These are phyloP conservation scores for Suhomyces taliae DNA, from an alignment of 1,139 yeast genomes.

Conservation along the genomic window DNA sequence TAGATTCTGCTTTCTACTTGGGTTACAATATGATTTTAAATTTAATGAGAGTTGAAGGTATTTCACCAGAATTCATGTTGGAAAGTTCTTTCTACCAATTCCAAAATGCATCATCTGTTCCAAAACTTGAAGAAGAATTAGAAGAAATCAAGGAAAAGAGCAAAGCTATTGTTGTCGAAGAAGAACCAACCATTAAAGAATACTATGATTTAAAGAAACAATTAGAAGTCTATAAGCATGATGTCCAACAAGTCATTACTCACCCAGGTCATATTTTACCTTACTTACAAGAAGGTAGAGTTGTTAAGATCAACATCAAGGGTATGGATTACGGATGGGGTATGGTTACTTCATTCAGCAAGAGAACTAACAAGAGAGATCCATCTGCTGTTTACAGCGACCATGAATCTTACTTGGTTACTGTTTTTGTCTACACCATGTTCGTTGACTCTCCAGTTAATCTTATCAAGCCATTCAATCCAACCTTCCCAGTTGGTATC, in stretches of 20 bases:
- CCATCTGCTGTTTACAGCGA: constrained; percentile 58
- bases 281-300: constrained; percentile 86
- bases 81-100: constrained; percentile 93
- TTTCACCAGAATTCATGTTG: constrained; percentile 96
- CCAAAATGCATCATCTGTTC: constrained; percentile 90
- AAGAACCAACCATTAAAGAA: constrained; percentile 71
- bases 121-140: constrained; percentile 69
- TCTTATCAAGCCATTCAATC: constrained; percentile 69
- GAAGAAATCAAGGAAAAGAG: constrained; percentile 49
- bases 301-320: constrained; percentile 64
- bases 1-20: constrained; percentile 94
- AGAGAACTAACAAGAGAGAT: constrained; percentile 63
- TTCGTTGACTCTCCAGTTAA: constrained; percentile 75
- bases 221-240: constrained; percentile 67
- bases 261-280: constrained; percentile 88
- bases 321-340: constrained; percentile 90
- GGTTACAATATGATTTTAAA: constrained; percentile 97
- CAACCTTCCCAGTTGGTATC: constrained; percentile 81
- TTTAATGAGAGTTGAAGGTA: constrained; percentile 94
- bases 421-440: constrained; percentile 79
- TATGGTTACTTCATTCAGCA: constrained; percentile 73
- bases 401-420: constrained; percentile 86
- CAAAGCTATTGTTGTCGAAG: constrained; percentile 64
- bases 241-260: constrained; percentile 78
- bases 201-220: constrained; percentile 81